A percentile compares a stretch with the other conserved stretches of the same genome.
Evolutionary conservation across 768 basidiomycete genomes (phyloP).

Genomic region (Hypholoma sublateritium): DNA sequence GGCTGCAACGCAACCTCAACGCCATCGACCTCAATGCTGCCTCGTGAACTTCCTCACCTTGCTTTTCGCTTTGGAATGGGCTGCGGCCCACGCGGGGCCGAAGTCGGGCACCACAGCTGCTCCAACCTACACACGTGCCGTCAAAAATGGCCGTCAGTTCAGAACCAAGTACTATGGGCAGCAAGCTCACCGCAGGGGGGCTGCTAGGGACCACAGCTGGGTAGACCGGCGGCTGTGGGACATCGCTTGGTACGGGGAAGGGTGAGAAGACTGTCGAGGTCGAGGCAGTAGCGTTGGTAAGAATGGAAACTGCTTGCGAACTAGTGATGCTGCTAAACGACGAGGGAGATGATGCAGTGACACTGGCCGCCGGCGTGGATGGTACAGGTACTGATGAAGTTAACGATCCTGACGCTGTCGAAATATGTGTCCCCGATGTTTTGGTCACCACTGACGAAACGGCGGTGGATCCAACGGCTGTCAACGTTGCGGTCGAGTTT

Average conservation of each 20-base stretch:
- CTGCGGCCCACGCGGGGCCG: slow-evolving; percentile 55
- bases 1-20: too few relatives aligned
- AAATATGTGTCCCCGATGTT: too few relatives aligned
- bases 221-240: slow-evolving; percentile 52
- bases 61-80: slow-evolving; percentile 55
- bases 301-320: background rate
- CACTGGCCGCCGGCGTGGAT: background rate
- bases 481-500: background rate
- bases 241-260: slow-evolving; percentile 60
- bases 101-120: slow-evolving; percentile 44
- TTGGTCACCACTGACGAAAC: background rate
- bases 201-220: slow-evolving; percentile 52
- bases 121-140: slow-evolving; percentile 24
- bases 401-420: background rate
- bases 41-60: slow-evolving; percentile 38
- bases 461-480: background rate
- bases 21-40: too few relatives aligned
- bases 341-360: background rate
- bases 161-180: background rate
- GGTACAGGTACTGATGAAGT: background rate
- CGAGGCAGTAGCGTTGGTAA: background rate
- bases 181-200: slow-evolving; percentile 51
- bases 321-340: background rate
- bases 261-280: slow-evolving; percentile 42
- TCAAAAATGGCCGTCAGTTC: slow-evolving; percentile 5